Conservation (phyloP, 257 asterid species). For the Solanum raphanifolium region DNA sequence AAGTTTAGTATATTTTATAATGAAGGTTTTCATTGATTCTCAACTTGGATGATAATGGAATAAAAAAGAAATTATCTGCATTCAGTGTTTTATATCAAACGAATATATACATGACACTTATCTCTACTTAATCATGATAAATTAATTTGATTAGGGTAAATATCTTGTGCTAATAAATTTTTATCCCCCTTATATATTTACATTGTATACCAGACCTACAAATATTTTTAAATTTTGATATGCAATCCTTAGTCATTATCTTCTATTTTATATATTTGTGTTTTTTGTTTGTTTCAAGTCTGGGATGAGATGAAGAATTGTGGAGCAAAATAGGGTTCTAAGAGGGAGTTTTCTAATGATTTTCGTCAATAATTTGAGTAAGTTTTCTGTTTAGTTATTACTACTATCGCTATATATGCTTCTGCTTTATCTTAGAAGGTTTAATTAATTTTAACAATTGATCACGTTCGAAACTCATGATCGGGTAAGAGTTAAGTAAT, state of each 20-base stretch:
- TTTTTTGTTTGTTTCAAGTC: background rate
- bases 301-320: conserved; percentile 1
- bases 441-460: no score
- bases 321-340: conserved; percentile 85
- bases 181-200: background rate
- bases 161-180: background rate
- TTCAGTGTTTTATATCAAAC: background rate
- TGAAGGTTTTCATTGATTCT: background rate
- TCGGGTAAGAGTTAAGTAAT: no score
- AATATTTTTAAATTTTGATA: no score
- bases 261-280: background rate
- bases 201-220: no score
- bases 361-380: conserved; percentile 93
- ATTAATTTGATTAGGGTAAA: background rate
- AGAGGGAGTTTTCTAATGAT: conserved; percentile 84
- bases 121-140: background rate
- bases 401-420: background rate
- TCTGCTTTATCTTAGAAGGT: background rate
- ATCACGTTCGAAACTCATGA: no score
- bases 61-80: no score
- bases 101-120: no score
- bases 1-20: no score
- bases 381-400: conserved; percentile 4
- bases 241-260: background rate
- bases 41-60: background rate